Evolutionary conservation across 495 filamentous ascomycete genomes (phyloP), one percentile per base, ranked within the genome.

Genomic region (Cercophora newfieldiana): DNA sequence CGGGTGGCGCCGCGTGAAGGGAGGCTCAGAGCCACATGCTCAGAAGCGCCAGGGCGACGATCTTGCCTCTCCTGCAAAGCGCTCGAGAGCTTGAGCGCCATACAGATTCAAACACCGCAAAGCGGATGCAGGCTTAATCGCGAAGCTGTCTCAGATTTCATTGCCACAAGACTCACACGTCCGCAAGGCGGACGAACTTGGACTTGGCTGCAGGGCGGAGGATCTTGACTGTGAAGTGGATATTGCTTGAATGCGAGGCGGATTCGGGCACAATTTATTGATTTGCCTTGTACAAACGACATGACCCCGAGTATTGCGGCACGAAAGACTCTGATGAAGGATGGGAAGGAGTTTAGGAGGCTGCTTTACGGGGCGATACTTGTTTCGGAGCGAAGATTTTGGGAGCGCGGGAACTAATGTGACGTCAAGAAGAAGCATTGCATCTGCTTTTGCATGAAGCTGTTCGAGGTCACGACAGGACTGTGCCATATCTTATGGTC

Each of bases 1-100:
- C 66, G 77, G 77, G 56, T 92, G 89, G 88, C 79, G 80, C 47
- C 83, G 88, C 21, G 84, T 82, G 66, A 91, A 91, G 81, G 73
- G 72, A 71, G 59, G 69, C 44, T 48, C 68, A 53, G 29, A 69
- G 24, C 31, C 66, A 21, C 58, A 68, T 10, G 67, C 60, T 59
- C 62, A 66, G 24, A 86, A 86, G 78, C 80, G 84, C 66, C 68
- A 74, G 25, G 82, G 76, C 3, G 81, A 83, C 7, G 63, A 69
- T 1, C 62, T 83, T 24, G 65, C 72, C 22, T 65, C 65, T 44
- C 37, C 37, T 14, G 37, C 37, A 6, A 44, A 44, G 37, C 37
- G 37, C 18, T 44, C 37, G 12, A 44, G 37, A 16, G 37, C 37
- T 5, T 44, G 18, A 44, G 37, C 37, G 37, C 4, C 12, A 44